Evolutionary conservation across 2,329 filamentous ascomycete species (phyloP), one percentile per base, ranked within the genome.

Genomic region (Reticulascus tulasneorum): DNA sequence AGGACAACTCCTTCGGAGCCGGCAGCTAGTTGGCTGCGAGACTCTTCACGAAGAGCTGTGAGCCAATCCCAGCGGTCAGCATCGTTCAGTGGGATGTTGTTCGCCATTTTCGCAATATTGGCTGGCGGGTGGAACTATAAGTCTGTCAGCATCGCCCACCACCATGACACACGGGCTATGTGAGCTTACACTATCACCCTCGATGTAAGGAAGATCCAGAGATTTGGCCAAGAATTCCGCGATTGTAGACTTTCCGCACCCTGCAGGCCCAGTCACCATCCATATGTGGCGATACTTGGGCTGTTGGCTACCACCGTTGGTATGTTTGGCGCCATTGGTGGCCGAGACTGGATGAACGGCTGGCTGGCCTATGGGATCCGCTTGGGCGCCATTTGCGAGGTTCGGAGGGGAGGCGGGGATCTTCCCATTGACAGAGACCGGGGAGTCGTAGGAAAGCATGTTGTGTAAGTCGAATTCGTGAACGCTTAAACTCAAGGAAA

Each of bases 51-150:
- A 11, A 93, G 73, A 10, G 73, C 71, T 29, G 84, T 86, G 46
- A 98, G 80, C 93, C 93, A 98, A 67, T 96, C 91, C 93, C 93
- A 97, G 46, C 93, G 84, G 64, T 98, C 93, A 41, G 82, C 83
- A 56, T 98, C 93, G 37, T 86, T 94, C 23, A 98, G 73, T 3
- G 93, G 89, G 38, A 80, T 82, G 48, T 87, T 87, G 49, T 73
- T 74, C 54, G 77, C 73, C 93, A 98, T 98, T 65, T 97, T 98
- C 36, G 90, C 82, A 50, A 90, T 82, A 64, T 91, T 96, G 53
- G 84, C 72, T 21, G 74, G 65, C 1, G 86, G 80, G 47, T 89
- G 86, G 57, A 82, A 95, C 79, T 84, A 48, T 21, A 22, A 21
- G 46, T 59, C 52, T 55, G 50, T 47, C 31, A 27, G 21, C 9